phyloP scores from a whole-genome alignment of 441 rosid species.

The Populus hybrid region DNA sequence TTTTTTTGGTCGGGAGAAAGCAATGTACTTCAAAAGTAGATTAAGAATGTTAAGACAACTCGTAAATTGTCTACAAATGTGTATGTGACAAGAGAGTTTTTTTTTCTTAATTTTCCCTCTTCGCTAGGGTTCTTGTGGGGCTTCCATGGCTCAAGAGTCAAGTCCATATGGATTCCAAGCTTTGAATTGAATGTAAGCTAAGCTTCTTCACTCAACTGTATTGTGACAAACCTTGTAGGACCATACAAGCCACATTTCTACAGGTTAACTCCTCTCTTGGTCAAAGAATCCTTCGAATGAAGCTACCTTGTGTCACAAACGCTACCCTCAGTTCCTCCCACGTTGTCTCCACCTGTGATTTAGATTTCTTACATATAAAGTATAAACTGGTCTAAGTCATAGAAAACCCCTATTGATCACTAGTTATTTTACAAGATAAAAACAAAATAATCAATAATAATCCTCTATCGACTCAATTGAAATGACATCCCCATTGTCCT shows the following conservation, averaged over 20 bases:
- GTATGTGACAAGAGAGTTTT: neutral
- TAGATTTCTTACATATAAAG: conserved; percentile 12
- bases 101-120: neutral
- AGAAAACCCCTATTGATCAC: neutral
- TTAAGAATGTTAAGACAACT: conserved; percentile 17
- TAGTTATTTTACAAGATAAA: neutral
- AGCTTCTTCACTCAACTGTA: conserved; percentile 7
- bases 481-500: conserved; percentile 31
- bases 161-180: conserved; percentile 12
- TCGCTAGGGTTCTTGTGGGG: conserved; percentile 24
- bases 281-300: conserved; percentile 23
- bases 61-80: conserved; percentile 10
- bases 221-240: conserved; percentile 34
- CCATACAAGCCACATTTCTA: conserved; percentile 12
- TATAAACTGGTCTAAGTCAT: conserved; percentile 3
- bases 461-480: conserved; percentile 16
- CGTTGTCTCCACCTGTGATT: conserved; percentile 39
- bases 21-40: conserved; percentile 24
- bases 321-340: conserved; percentile 23
- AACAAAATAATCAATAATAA: conserved; percentile 23
- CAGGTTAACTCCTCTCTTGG: conserved; percentile 9
- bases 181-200: conserved; percentile 10
- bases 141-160: conserved; percentile 14
- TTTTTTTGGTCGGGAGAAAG: conserved; percentile 32
- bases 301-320: conserved; percentile 15